Conservation (phyloP, 176 grass and related monocot species). For the Pharus latifolius region DNA sequence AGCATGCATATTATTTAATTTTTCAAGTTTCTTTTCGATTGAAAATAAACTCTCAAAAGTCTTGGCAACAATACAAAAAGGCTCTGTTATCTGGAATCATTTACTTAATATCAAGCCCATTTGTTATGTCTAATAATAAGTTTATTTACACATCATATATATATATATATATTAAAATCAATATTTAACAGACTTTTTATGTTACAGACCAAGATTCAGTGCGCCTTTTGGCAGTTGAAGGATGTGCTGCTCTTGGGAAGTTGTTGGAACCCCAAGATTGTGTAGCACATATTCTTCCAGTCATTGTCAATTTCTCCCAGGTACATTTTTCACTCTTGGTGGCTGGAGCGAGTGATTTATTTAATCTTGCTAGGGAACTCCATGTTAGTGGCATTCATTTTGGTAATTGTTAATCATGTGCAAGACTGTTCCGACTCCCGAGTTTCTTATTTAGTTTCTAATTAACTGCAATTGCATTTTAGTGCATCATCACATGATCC, state of each 20-base stretch:
- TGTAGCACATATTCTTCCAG: slow-evolving; percentile 61
- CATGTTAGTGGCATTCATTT: neutral
- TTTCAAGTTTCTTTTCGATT: neutral
- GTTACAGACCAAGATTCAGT: slow-evolving; percentile 82
- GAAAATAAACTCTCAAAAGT: neutral
- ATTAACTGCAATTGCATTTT: neutral
- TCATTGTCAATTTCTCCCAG: slow-evolving; percentile 81
- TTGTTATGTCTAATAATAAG: neutral
- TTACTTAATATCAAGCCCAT: neutral
- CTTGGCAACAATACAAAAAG: neutral
- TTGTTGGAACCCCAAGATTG: slow-evolving; percentile 79
- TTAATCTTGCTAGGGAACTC: neutral
- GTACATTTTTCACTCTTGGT: neutral
- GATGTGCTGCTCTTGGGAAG: slow-evolving; percentile 70
- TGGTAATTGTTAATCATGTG: neutral
- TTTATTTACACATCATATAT: no score
- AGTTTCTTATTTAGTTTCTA: neutral
- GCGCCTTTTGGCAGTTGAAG: slow-evolving; percentile 65
- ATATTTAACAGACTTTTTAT: no score
- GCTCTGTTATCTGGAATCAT: neutral
- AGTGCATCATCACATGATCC: neutral
- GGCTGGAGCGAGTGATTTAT: neutral
- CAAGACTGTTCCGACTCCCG: neutral
- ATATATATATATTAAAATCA: no score
- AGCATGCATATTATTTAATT: no score